Evolutionary conservation across 345 rosid genomes (phyloP), one percentile per base, ranked within the genome.

Genomic region (Balakata baccata): DNA sequence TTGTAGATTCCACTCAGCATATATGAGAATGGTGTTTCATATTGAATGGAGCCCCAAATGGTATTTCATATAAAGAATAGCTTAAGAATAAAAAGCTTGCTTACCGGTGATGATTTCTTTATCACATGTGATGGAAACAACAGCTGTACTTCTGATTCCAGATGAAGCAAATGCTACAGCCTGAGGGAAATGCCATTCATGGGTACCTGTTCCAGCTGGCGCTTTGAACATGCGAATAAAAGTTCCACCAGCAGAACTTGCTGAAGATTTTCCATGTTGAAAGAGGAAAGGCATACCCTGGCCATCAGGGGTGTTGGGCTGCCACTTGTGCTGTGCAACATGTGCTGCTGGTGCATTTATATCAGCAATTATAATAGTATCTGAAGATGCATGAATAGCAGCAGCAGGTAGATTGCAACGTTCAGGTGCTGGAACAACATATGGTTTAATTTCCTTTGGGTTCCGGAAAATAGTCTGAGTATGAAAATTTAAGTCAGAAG

Each of bases 371-470:
- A 89, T 79, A 57, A 95, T 86, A 76, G 87, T 75, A 83, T 95
- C 99, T 67, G 89, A 83, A 72, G 98, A 91, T 68, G 98, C 96
- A 79, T 81, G 92, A 81, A 93, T 95, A 52, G 92, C 90, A 62
- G 98, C 86, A 25, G 98, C 99, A 45, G 99, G 99, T 78, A 95
- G 81, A 84, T 95, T 95, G 90, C 99, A 95, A 68, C 90, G 91
- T 66, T 93, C 99, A 14, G 96, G 93, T 66, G 82, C 76, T 63
- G 91, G 88, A 80, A 95, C 89, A 63, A 78, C 64, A 81, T 92
- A 93, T 43, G 92, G 90, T 75, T 87, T 93, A 72, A 95, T 85
- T 79, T 87, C 96, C 73, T 84, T 88, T 22, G 98, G 99, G 78
- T 93, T 93, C 74, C 96, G 85, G 69, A 95, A 95, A 72, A 95